Evolutionary conservation across 2,329 filamentous ascomycete genomes (phyloP).

Genomic region (Fusarium tjaetaba): DNA sequence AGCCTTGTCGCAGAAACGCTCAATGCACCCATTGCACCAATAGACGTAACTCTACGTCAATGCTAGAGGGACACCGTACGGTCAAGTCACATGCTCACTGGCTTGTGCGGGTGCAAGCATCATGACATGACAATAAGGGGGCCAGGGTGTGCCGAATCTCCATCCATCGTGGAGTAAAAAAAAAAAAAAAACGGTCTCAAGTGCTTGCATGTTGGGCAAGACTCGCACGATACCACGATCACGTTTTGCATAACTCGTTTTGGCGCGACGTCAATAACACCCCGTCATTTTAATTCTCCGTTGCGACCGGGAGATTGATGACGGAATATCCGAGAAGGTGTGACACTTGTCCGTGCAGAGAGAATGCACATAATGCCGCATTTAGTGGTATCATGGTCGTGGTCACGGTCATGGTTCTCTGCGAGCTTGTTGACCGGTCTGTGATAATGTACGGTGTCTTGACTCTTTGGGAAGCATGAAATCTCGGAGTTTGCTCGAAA

Average conservation of each 20-base stretch:
- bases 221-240: constrained; percentile 19
- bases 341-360: neutral
- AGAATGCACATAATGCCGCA: neutral
- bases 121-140: constrained; percentile 12
- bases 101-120: constrained; percentile 41
- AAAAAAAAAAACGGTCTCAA: constrained; percentile 25
- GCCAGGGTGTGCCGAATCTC: constrained; percentile 17
- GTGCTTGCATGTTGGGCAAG: constrained; percentile 31
- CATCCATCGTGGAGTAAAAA: constrained; percentile 38
- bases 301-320: neutral
- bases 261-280: neutral
- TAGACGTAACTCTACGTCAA: constrained; percentile 17
- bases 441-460: neutral
- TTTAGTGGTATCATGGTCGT: constrained; percentile 15
- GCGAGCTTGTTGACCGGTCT: constrained; percentile 16
- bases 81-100: constrained; percentile 38
- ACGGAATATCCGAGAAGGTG: constrained; percentile 13
- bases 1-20: neutral
- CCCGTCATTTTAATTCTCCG: neutral
- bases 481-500: constrained; percentile 32
- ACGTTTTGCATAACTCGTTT: constrained; percentile 23
- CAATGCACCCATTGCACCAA: constrained; percentile 3
- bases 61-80: constrained; percentile 16
- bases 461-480: constrained; percentile 20
- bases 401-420: neutral